Conservation (phyloP, 164 flowering plant species). For the Nymphaea thermarum region DNA sequence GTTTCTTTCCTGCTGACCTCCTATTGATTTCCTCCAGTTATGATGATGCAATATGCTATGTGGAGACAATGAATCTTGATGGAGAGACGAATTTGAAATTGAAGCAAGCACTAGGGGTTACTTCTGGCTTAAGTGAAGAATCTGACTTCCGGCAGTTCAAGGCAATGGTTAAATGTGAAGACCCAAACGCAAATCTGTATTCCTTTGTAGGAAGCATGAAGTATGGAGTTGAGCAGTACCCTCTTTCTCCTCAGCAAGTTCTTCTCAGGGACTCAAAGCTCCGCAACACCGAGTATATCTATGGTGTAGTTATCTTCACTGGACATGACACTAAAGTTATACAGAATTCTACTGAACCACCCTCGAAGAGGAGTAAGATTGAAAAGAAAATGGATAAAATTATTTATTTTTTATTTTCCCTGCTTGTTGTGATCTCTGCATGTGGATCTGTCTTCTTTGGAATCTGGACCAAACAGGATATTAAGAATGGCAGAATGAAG, state of each 20-base stretch:
- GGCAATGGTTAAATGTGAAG: conserved; percentile 76
- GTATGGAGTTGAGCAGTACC: conserved; percentile 38
- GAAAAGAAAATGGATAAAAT: conserved; percentile 82
- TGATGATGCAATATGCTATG: conserved; percentile 84
- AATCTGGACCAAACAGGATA: conserved; percentile 46
- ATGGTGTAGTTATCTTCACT: conserved; percentile 79
- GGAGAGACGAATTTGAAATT: conserved; percentile 93
- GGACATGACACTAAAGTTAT: conserved; percentile 93
- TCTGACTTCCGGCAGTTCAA: conserved; percentile 43
- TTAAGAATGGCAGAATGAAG: conserved; percentile 36
- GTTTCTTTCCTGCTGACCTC: conserved; percentile 66
- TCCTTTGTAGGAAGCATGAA: conserved; percentile 77
- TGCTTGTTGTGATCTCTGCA: conserved; percentile 37
- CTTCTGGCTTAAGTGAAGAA: conserved; percentile 48
- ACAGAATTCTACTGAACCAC: conserved; percentile 78
- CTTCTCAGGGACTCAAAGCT: conserved; percentile 94
- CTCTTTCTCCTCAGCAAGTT: conserved; percentile 77
- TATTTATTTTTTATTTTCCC: conserved; percentile 55
- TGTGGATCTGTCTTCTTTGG: conserved; percentile 76
- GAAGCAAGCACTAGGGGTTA: conserved; percentile 74
- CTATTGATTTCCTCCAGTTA: conserved; percentile 80
- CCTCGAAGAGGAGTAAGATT: conserved; percentile 83
- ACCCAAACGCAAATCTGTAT: conserved; percentile 86
- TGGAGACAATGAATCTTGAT: conserved; percentile 96
- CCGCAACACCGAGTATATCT: conserved; percentile 74